phyloP scores from a whole-genome alignment of 208 protist genomes.

The Naegleria lovaniensis region DNA sequence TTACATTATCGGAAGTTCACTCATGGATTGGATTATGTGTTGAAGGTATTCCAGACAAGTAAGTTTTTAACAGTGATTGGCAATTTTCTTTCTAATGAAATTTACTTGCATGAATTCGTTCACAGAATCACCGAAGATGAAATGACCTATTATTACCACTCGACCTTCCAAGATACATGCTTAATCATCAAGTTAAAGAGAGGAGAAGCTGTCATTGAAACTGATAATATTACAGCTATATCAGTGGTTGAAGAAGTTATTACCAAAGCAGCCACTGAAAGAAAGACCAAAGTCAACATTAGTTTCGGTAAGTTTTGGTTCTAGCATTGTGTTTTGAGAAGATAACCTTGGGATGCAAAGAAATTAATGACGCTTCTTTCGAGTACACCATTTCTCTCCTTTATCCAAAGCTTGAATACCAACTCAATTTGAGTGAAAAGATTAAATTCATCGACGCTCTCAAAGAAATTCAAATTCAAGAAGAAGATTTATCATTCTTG shows the following conservation, averaged over 20 bases:
- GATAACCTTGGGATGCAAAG: too few species aligned
- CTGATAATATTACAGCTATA: slow-evolving; percentile 36
- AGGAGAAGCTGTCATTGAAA: slow-evolving; percentile 30
- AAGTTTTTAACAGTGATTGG: too few species aligned
- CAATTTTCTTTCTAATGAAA: too few species aligned
- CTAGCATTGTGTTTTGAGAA: too few species aligned
- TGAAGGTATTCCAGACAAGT: slow-evolving; percentile 35
- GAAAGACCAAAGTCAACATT: slow-evolving; percentile 31
- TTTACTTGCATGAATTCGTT: background rate
- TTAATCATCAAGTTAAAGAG: slow-evolving; percentile 18
- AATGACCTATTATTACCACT: slow-evolving; percentile 33
- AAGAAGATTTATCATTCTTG: slow-evolving; percentile 38
- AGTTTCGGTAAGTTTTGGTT: slow-evolving; percentile 31
- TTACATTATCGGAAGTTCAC: slow-evolving; percentile 35
- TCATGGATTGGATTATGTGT: slow-evolving; percentile 34
- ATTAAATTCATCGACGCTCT: slow-evolving; percentile 36
- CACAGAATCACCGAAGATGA: slow-evolving; percentile 22
- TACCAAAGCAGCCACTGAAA: slow-evolving; percentile 31
- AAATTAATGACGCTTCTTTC: slow-evolving; percentile 20
- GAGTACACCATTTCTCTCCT: slow-evolving; percentile 20
- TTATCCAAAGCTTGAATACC: slow-evolving; percentile 37
- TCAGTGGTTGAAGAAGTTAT: slow-evolving; percentile 37
- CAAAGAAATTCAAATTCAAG: slow-evolving; percentile 43
- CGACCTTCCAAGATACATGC: slow-evolving; percentile 37
- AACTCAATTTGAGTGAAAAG: slow-evolving; percentile 32